These are phyloP conservation scores for Lasiodiplodia sp. DNA, from an alignment of 2,329 filamentous ascomycete species.

Conservation along the genomic window DNA sequence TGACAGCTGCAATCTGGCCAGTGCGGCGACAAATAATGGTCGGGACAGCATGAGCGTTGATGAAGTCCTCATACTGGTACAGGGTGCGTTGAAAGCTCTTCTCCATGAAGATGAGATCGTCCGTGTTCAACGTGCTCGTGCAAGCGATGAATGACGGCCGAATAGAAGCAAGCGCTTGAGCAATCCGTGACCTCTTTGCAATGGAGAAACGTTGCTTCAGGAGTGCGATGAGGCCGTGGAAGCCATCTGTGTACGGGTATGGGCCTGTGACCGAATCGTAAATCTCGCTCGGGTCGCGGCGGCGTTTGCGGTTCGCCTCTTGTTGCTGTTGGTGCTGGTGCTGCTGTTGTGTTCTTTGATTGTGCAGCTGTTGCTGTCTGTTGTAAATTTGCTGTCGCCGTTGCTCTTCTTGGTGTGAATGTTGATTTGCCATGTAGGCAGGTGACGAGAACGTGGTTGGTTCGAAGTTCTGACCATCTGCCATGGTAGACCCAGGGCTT, in stretches of 20 bases:
- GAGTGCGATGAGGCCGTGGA: conserved; percentile 85
- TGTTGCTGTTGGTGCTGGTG: conserved; percentile 29
- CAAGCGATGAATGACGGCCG: conserved; percentile 93
- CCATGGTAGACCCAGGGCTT: conserved; percentile 63
- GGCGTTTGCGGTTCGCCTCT: conserved; percentile 53
- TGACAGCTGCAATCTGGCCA: conserved; percentile 92
- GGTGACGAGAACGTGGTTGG: conserved; percentile 39
- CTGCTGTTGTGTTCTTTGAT: conserved; percentile 33
- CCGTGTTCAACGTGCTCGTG: conserved; percentile 83
- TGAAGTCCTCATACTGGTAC: conserved; percentile 90
- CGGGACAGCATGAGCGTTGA: conserved; percentile 86
- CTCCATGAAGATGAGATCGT: conserved; percentile 97
- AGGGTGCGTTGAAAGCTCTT: conserved; percentile 94
- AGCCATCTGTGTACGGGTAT: conserved; percentile 88
- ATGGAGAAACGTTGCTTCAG: conserved; percentile 80
- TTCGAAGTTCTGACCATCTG: conserved; percentile 44
- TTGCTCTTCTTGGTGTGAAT: conserved; percentile 36
- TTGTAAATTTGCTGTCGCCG: conserved; percentile 33
- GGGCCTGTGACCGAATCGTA: conserved; percentile 91
- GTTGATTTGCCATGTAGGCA: conserved; percentile 45
- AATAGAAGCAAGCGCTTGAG: conserved; percentile 86
- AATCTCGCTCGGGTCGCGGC: conserved; percentile 79
- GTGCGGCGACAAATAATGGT: conserved; percentile 91
- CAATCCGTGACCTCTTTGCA: conserved; percentile 81
- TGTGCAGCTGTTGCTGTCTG: conserved; percentile 40